Percentiles rank a stretch among this genome's conserved stretches.
These are phyloP conservation scores for Deuterostichococcus epilithicus DNA, from an alignment of 139 green algal genomes.

Conservation along the genomic window DNA sequence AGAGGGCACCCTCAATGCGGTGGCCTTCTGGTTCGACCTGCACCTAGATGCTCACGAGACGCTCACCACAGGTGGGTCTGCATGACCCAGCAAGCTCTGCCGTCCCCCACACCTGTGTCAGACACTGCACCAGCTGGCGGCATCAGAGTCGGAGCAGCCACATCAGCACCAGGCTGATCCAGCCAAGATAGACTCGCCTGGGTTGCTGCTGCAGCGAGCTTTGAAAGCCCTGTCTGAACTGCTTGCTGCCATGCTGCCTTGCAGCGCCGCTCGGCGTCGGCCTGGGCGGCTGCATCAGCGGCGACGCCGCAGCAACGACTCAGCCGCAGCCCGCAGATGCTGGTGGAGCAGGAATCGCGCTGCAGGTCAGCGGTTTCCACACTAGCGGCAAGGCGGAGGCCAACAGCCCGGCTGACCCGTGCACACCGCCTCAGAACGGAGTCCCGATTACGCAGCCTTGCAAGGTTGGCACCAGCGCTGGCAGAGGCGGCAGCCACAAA, in stretches of 20 bases:
- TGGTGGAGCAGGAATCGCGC: too few relatives aligned
- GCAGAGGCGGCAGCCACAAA: neutral
- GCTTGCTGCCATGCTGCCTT: too few relatives aligned
- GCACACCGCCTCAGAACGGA: neutral
- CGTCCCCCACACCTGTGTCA: neutral
- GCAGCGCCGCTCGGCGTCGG: constrained; percentile 19
- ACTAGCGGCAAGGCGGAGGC: too few relatives aligned
- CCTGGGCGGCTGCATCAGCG: constrained; percentile 4
- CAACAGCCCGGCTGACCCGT: too few relatives aligned
- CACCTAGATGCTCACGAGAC: constrained; percentile 65
- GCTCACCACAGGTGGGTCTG: constrained; percentile 40
- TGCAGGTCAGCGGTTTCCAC: too few relatives aligned
- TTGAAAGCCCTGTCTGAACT: too few relatives aligned
- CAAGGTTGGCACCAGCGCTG: neutral
- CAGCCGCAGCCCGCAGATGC: too few relatives aligned
- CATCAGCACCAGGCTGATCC: neutral
- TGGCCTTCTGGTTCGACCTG: constrained; percentile 81
- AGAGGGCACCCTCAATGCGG: constrained; percentile 61
- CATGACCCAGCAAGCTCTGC: neutral
- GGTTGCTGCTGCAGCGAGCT: too few relatives aligned
- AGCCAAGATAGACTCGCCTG: neutral
- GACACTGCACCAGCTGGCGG: constrained; percentile 1
- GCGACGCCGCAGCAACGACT: neutral
- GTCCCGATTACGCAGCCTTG: neutral
- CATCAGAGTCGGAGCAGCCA: neutral